These are phyloP conservation scores for Papilionanthe hybrid DNA, from an alignment of 116 monocot genomes.

Conservation along the genomic window DNA sequence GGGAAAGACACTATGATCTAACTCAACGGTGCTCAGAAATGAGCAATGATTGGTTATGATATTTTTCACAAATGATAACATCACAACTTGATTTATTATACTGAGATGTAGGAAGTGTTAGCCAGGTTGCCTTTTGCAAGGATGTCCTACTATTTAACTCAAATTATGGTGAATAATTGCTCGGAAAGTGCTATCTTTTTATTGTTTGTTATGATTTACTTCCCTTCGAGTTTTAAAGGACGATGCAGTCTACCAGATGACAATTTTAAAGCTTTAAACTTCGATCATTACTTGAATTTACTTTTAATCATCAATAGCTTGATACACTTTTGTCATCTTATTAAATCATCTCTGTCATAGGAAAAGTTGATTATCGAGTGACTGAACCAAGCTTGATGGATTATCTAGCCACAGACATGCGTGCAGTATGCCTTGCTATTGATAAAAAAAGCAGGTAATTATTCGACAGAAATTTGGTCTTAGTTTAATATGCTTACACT, in stretches of 20 bases:
- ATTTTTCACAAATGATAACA: too few relatives aligned
- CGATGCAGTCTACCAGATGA: too few relatives aligned
- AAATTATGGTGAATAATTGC: too few relatives aligned
- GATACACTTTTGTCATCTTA: neutral
- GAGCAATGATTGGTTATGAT: too few relatives aligned
- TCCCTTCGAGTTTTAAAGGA: neutral
- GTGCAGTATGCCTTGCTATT: constrained; percentile 37
- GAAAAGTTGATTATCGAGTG: constrained; percentile 42
- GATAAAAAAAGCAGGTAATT: constrained; percentile 47
- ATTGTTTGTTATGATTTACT: neutral
- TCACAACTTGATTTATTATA: too few relatives aligned
- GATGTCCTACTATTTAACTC: too few relatives aligned
- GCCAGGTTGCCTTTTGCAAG: too few relatives aligned
- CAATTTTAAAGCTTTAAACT: neutral
- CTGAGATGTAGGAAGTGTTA: too few relatives aligned
- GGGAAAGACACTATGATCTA: too few relatives aligned
- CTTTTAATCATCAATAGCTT: neutral
- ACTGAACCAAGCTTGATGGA: constrained; percentile 53
- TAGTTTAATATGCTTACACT: neutral
- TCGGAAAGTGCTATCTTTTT: neutral
- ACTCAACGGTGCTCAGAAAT: too few relatives aligned
- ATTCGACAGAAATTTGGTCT: neutral
- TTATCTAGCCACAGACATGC: constrained; percentile 51
- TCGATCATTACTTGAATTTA: neutral
- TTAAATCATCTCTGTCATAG: constrained; percentile 10